Percentiles rank a stretch among this genome's conserved stretches.
Conservation (phyloP, 352 stramenopile genomes). For the Phytophthora crassamura region DNA sequence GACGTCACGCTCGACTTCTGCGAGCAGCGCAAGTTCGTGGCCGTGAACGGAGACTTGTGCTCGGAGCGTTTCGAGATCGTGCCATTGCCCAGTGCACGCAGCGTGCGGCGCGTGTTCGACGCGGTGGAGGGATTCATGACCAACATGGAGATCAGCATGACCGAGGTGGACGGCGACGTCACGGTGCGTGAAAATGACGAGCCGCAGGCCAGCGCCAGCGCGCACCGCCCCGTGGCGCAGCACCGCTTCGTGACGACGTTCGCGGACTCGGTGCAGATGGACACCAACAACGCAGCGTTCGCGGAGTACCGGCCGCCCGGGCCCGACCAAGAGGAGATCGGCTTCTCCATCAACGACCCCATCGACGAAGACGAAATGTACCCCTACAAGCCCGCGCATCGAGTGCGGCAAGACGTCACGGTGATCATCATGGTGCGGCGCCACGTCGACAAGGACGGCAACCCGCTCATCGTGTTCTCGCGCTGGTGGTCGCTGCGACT, state of each 20-base stretch:
- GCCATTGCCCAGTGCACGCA: conserved; percentile 26
- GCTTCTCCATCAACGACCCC: conserved; percentile 40
- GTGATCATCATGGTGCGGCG: conserved; percentile 35
- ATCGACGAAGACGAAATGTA: conserved; percentile 62
- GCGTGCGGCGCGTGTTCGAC: conserved; percentile 46
- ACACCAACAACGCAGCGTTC: conserved; percentile 51
- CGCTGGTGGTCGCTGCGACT: conserved; percentile 40
- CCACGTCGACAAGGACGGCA: conserved; percentile 20
- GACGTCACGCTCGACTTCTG: conserved; percentile 42
- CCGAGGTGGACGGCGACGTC: conserved; percentile 45
- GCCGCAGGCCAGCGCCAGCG: conserved; percentile 10
- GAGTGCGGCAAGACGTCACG: conserved; percentile 40
- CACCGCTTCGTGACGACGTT: conserved; percentile 41
- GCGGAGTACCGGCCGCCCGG: conserved; percentile 26
- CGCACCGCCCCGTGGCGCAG: conserved; percentile 13
- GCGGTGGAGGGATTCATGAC: conserved; percentile 38
- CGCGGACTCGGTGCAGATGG: conserved; percentile 32
- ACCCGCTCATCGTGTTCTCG: conserved; percentile 36
- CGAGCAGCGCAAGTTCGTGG: conserved; percentile 49
- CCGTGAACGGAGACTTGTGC: conserved; percentile 44
- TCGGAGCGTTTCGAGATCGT: conserved; percentile 49
- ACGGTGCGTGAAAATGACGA: conserved; percentile 51
- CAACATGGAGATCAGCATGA: conserved; percentile 53
- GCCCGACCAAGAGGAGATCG: conserved; percentile 28
- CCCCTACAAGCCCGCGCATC: conserved; percentile 41